Evolutionary conservation across 805 yeast species (phyloP).

Genomic region (Yamadazyma phyllophila): DNA sequence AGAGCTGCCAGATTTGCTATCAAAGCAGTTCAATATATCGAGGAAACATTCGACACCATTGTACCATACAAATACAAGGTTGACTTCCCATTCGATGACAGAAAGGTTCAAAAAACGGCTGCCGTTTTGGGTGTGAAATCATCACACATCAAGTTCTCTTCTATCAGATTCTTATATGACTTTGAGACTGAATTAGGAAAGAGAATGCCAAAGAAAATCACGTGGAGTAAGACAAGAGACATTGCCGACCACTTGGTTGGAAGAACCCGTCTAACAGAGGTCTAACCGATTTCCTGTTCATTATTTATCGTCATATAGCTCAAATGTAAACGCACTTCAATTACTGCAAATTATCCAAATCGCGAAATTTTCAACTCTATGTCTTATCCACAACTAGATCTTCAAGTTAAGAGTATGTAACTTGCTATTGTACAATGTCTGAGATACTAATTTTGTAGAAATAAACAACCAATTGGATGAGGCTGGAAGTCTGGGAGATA

Average conservation of each 20-base stretch:
- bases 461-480: no score
- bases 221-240: constrained; percentile 75
- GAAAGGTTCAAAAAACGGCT: constrained; percentile 50
- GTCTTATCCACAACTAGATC: not conserved
- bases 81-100: constrained; percentile 34
- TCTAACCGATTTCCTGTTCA: not conserved
- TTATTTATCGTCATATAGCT: constrained; percentile 2
- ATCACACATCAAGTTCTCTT: constrained; percentile 70
- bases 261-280: constrained; percentile 37
- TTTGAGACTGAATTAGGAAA: constrained; percentile 75
- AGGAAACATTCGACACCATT: constrained; percentile 39
- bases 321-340: not conserved
- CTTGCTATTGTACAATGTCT: not conserved
- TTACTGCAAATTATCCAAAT: not conserved
- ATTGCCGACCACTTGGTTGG: constrained; percentile 85
- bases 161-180: constrained; percentile 77
- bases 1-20: constrained; percentile 88
- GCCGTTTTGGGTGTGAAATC: constrained; percentile 81
- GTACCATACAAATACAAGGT: constrained; percentile 21
- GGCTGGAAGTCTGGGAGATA: not conserved
- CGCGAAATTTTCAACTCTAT: not conserved
- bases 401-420: not conserved
- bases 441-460: no score
- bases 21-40: constrained; percentile 85
- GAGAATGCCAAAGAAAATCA: constrained; percentile 86